phyloP scores from a whole-genome alignment of 257 asterid genomes.

The Nicotiana otophora region DNA sequence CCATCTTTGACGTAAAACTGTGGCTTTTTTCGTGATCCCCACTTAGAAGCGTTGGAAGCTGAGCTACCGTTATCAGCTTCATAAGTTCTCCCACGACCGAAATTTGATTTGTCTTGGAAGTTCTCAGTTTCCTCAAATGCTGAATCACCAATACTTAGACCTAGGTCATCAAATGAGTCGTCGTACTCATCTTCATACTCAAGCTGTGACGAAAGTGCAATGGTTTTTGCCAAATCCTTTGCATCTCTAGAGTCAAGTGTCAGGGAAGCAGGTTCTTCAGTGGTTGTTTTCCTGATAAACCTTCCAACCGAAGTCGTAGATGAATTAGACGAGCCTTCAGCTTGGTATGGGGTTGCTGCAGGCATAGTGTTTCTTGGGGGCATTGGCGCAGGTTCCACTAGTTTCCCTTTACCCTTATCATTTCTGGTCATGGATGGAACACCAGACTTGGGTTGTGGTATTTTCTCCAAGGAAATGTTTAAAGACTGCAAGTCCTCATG shows the following conservation, averaged over 20 bases:
- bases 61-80: conserved; percentile 38
- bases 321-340: conserved; percentile 40
- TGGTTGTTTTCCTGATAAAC: conserved; percentile 55
- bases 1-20: conserved; percentile 91
- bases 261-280: conserved; percentile 33
- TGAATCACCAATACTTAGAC: conserved; percentile 71
- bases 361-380: conserved; percentile 25
- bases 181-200: conserved; percentile 98
- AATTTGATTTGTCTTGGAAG: conserved; percentile 22
- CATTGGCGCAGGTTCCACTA: conserved; percentile 30
- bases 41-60: conserved; percentile 33
- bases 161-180: conserved; percentile 92
- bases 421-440: conserved; percentile 22
- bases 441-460: conserved; percentile 47
- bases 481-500: conserved; percentile 72
- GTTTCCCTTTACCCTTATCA: conserved; percentile 82
- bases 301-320: conserved; percentile 64
- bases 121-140: conserved; percentile 61
- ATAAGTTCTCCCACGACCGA: conserved; percentile 24
- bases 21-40: conserved; percentile 71
- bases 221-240: conserved; percentile 52
- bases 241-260: conserved; percentile 45
- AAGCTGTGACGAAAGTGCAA: conserved; percentile 61
- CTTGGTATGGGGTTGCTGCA: conserved; percentile 18
- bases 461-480: conserved; percentile 48